These are phyloP conservation scores for Fusarium humuli DNA, from an alignment of 2,329 filamentous ascomycete species.

Conservation along the genomic window DNA sequence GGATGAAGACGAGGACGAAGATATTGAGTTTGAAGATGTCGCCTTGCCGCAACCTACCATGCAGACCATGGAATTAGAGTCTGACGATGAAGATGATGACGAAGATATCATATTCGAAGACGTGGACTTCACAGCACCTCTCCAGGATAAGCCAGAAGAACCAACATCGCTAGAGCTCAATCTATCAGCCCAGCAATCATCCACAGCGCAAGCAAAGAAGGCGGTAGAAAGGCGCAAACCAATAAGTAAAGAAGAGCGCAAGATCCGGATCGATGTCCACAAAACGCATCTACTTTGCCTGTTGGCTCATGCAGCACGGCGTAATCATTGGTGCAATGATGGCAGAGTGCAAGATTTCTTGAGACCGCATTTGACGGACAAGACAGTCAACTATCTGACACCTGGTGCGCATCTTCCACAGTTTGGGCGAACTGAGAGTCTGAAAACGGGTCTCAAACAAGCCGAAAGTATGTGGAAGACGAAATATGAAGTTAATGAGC, in stretches of 20 bases:
- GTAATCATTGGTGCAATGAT: slow-evolving; percentile 93
- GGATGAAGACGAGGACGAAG: slow-evolving; percentile 56
- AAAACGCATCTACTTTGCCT: slow-evolving; percentile 88
- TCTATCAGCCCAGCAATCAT: slow-evolving; percentile 59
- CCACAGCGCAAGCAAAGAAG: slow-evolving; percentile 48
- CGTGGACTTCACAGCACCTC: slow-evolving; percentile 56
- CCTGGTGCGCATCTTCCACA: slow-evolving; percentile 76
- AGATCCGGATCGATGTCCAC: slow-evolving; percentile 78
- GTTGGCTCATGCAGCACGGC: slow-evolving; percentile 77
- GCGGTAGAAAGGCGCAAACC: slow-evolving; percentile 61
- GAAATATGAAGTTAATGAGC: slow-evolving; percentile 76
- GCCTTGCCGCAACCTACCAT: slow-evolving; percentile 59
- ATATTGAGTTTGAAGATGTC: slow-evolving; percentile 64
- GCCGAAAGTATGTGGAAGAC: slow-evolving; percentile 74
- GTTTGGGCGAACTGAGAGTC: slow-evolving; percentile 79
- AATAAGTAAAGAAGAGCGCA: slow-evolving; percentile 65
- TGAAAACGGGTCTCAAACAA: slow-evolving; percentile 82
- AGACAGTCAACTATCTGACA: slow-evolving; percentile 74
- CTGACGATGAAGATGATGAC: slow-evolving; percentile 60
- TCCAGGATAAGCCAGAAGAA: slow-evolving; percentile 43
- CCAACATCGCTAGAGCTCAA: slow-evolving; percentile 63
- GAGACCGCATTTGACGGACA: slow-evolving; percentile 72
- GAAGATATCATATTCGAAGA: slow-evolving; percentile 62
- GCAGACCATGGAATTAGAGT: slow-evolving; percentile 64
- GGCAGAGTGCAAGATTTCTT: slow-evolving; percentile 73